These are phyloP conservation scores for Saposhnikovia divaricata DNA, from an alignment of 129 eudicot genomes.

Conservation along the genomic window DNA sequence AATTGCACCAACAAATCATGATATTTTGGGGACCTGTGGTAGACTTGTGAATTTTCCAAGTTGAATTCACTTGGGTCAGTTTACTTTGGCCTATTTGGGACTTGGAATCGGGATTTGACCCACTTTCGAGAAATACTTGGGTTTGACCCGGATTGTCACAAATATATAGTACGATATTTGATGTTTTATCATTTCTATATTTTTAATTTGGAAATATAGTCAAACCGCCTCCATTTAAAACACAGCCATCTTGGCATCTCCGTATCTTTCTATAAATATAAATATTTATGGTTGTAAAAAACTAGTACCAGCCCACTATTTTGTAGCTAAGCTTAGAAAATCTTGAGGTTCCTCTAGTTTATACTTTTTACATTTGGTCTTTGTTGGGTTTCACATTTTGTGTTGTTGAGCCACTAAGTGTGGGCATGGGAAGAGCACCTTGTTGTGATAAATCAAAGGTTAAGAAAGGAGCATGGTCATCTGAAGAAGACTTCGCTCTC, in stretches of 20 bases:
- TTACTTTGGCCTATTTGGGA: no score
- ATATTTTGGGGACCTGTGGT: no score
- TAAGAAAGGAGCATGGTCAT: slow-evolving; percentile 88
- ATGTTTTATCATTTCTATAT: no score
- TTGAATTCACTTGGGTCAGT: no score
- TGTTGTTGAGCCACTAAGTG: slow-evolving; percentile 19
- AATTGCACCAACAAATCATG: no score
- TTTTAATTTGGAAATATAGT: background rate
- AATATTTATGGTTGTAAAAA: background rate
- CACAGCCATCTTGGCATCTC: background rate
- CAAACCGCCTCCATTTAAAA: background rate
- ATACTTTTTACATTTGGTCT: background rate
- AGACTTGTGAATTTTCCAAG: no score
- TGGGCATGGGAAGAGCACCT: slow-evolving; percentile 72
- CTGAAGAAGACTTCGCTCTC: slow-evolving; percentile 69
- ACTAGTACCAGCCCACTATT: background rate
- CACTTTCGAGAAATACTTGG: no score
- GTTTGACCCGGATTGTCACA: no score
- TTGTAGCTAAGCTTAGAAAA: background rate
- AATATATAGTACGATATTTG: no score
- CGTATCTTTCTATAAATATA: background rate
- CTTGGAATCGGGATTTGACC: no score
- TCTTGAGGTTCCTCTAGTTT: background rate
- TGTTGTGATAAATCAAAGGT: slow-evolving; percentile 83
- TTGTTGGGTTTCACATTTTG: background rate